phyloP scores from a whole-genome alignment of 1,139 yeast species.

The Pichia cactophila region DNA sequence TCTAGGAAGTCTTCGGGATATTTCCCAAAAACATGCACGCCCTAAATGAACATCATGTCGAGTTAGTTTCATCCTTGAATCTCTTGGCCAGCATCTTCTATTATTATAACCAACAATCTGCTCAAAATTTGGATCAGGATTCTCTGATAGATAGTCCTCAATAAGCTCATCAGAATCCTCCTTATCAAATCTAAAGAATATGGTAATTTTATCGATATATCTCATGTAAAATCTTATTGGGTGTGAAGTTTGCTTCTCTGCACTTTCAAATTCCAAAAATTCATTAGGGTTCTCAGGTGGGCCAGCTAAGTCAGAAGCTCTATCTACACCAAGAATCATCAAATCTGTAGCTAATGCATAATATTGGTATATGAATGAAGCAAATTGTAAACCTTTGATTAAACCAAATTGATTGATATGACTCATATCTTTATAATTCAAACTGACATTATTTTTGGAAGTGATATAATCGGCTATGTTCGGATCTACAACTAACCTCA shows the following conservation, averaged over 20 bases:
- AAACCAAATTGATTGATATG: conserved; percentile 87
- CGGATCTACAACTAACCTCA: conserved; percentile 79
- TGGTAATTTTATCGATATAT: conserved; percentile 73
- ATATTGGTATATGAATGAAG: conserved; percentile 83
- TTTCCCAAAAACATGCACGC: conserved; percentile 88
- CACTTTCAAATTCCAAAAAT: conserved; percentile 62
- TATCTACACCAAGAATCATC: conserved; percentile 70
- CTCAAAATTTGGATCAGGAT: conserved; percentile 89
- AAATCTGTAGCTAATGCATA: conserved; percentile 84
- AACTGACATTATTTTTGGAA: conserved; percentile 75
- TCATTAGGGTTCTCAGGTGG: conserved; percentile 63
- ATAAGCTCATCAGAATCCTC: conserved; percentile 71
- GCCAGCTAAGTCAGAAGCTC: conserved; percentile 88
- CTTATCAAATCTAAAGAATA: conserved; percentile 67
- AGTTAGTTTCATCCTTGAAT: conserved; percentile 82
- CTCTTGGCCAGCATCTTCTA: conserved; percentile 93
- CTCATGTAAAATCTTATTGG: conserved; percentile 82
- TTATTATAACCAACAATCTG: conserved; percentile 83
- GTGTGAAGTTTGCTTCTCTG: conserved; percentile 47
- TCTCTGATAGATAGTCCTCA: conserved; percentile 69
- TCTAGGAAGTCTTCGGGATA: conserved; percentile 68
- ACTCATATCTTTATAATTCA: conserved; percentile 91
- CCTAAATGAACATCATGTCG: conserved; percentile 90
- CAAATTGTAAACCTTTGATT: conserved; percentile 80
- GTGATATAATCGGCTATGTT: conserved; percentile 93